Base-by-base conservation (phyloP, 805 yeast genomes). In the Nakazawaea ishiwadae region DNA sequence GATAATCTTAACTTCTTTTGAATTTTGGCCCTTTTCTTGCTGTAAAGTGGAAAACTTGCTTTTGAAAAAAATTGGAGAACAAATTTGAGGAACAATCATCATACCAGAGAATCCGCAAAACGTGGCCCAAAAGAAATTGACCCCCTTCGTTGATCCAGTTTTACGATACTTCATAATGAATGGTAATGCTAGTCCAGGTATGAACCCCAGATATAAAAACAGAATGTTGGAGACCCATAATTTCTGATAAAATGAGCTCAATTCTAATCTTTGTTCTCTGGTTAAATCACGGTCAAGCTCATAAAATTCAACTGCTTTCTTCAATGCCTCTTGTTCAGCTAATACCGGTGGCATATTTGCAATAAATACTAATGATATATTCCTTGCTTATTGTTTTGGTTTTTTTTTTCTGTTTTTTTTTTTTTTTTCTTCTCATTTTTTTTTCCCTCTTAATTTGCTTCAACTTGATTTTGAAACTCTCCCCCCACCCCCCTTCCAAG, bases 301-400 rank as follows among this genome's bases (percentile, higher is more conserved):
- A 46, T 75, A 73, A 51, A 77, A 75, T 21, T 62, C 57, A 40
- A 69, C 55, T 2, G 78, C 77, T n/a, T 56, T 51, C 11, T 62
- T 48, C 44, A 65, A 66, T 1, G 74, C 73, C 35, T 60, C 62
- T 32, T 62, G 48, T 12, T 33, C 4, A n/a, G 3, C 18, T 17
- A 18, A 23, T 14, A 8, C 17, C 11, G n/a, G 31, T n/a, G 31
- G 15, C 31, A 28, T 28, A 23, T 23, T 23, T 8, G 26, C 26
- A 10, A n/a, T n/a, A n/a, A n/a, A n/a, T n/a, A n/a, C n/a, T n/a
- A n/a, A n/a, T n/a, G n/a, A n/a, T n/a, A n/a, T n/a, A n/a, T n/a
- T n/a, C n/a, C n/a, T n/a, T n/a, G n/a, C n/a, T n/a, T n/a, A n/a
- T n/a, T n/a, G n/a, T n/a, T n/a, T n/a, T n/a, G n/a, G n/a, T n/a